A percentile compares a stretch with the other conserved stretches of the same genome.
Conservation (phyloP, 1,139 yeast species). For the Candida sojae region DNA sequence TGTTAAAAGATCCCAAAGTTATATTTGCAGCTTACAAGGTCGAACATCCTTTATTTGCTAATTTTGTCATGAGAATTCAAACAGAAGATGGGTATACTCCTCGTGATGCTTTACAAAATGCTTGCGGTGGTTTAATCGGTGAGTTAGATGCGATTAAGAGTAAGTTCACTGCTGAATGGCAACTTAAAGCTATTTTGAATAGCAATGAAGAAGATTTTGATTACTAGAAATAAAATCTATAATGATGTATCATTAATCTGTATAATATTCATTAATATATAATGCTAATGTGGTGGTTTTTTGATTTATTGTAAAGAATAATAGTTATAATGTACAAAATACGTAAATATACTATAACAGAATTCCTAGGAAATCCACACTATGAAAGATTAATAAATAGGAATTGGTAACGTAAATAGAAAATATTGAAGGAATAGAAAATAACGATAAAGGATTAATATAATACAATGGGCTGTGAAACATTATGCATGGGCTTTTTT, state of each 20-base stretch:
- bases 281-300: too few species aligned
- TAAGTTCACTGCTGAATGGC: constrained; percentile 91
- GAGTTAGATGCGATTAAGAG: constrained; percentile 74
- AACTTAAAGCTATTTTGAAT: constrained; percentile 67
- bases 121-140: constrained; percentile 79
- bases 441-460: neutral
- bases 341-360: neutral
- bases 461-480: constrained; percentile 1
- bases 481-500: neutral
- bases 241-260: neutral
- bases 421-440: neutral
- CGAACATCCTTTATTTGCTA: constrained; percentile 96
- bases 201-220: constrained; percentile 14
- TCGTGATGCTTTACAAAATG: constrained; percentile 83
- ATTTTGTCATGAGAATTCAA: constrained; percentile 89
- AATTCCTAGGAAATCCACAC: neutral
- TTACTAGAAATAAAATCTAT: neutral
- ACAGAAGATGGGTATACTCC: constrained; percentile 96
- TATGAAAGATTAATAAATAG: neutral
- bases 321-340: neutral
- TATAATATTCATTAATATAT: neutral
- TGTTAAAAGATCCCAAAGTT: constrained; percentile 82
- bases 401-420: constrained; percentile 2
- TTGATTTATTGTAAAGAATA: neutral
- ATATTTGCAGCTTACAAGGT: constrained; percentile 96